Evolutionary conservation across 495 filamentous ascomycete genomes (phyloP).

Genomic region (Penicillium cosmopolitanum): DNA sequence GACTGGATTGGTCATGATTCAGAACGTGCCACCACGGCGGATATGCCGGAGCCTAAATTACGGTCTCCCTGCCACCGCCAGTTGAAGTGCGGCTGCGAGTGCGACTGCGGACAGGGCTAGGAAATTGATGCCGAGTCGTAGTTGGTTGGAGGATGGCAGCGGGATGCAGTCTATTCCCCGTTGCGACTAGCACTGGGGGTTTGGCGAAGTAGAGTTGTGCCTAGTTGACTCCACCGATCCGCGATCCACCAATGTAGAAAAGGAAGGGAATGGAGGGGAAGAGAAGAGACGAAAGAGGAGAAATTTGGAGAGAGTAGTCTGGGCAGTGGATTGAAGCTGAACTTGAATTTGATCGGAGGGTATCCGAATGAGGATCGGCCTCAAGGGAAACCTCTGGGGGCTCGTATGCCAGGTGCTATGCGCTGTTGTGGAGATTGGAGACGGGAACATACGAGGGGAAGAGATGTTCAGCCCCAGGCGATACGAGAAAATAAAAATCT

Average conservation of each 20-base stretch:
- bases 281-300: neutral
- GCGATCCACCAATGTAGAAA: slow-evolving; percentile 3
- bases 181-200: slow-evolving; percentile 3
- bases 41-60: slow-evolving; percentile 1
- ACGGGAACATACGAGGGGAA: neutral
- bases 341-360: no score
- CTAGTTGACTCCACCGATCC: slow-evolving; percentile 18
- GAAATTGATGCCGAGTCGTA: neutral
- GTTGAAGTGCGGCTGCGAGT: neutral
- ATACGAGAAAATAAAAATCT: neutral
- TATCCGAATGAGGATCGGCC: no score
- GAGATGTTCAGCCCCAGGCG: neutral
- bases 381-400: no score
- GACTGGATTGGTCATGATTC: neutral
- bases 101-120: neutral
- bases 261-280: neutral
- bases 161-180: slow-evolving; percentile 6
- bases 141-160: neutral
- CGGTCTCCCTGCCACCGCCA: neutral
- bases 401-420: no score
- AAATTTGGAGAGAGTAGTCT: no score
- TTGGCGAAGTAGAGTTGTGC: slow-evolving; percentile 9
- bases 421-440: neutral
- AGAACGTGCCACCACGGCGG: neutral
- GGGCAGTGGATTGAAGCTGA: no score